A percentile compares a stretch with the other conserved stretches of the same genome.
These are phyloP conservation scores for Aschersonia sp. DNA, from an alignment of 2,329 filamentous ascomycete genomes.

Conservation along the genomic window DNA sequence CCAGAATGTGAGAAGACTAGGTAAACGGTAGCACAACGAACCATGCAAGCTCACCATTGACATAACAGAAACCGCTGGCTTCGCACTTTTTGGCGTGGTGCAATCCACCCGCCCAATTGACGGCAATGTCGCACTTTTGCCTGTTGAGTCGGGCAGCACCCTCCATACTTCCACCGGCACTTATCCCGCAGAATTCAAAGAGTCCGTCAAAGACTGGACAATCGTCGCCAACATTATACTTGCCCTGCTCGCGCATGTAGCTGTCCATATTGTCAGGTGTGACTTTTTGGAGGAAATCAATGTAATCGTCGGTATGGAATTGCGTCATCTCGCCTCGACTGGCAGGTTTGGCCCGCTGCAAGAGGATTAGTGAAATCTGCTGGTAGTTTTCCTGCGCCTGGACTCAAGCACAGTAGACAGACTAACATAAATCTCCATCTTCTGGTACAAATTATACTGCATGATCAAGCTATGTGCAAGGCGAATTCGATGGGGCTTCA, in stretches of 20 bases:
- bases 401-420: neutral
- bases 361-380: neutral
- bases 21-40: neutral
- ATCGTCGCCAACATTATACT: conserved; percentile 92
- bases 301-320: conserved; percentile 91
- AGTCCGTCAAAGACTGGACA: conserved; percentile 96
- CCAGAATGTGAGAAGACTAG: neutral
- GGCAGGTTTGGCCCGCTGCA: conserved; percentile 68
- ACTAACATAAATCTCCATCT: conserved; percentile 89
- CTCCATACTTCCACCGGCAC: conserved; percentile 85
- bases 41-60: conserved; percentile 55
- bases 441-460: conserved; percentile 89
- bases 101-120: conserved; percentile 95
- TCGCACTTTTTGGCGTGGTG: conserved; percentile 97
- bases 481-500: conserved; percentile 96
- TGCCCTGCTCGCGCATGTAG: conserved; percentile 78
- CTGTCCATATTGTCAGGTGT: conserved; percentile 98
- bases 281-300: conserved; percentile 87
- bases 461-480: conserved; percentile 92
- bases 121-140: conserved; percentile 86
- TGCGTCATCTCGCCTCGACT: conserved; percentile 81
- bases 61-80: conserved; percentile 94
- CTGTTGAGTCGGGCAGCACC: conserved; percentile 82
- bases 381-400: too few relatives aligned
- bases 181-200: conserved; percentile 93